Evolutionary conservation across 257 asterid species (phyloP).

Genomic region (Capsicum rhomboideum): DNA sequence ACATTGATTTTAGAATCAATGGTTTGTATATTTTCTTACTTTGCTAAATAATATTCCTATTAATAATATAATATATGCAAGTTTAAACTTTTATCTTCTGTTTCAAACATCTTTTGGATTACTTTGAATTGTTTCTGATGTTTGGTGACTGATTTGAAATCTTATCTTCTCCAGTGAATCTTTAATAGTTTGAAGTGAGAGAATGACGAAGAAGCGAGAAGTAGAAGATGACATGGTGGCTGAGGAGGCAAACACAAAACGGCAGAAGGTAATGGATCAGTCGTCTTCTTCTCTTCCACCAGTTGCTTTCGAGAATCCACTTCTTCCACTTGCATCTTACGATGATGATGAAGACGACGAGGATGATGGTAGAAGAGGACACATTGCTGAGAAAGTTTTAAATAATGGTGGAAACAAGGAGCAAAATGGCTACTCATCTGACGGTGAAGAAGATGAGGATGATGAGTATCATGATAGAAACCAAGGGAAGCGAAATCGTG

Average conservation of each 20-base stretch:
- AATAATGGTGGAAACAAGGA: slow-evolving; percentile 10
- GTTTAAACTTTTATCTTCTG: background rate
- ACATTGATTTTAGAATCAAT: background rate
- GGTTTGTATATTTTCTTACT: background rate
- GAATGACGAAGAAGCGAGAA: slow-evolving; percentile 45
- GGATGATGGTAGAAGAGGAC: slow-evolving; percentile 18
- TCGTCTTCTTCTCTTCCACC: slow-evolving; percentile 13
- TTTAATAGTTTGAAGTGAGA: background rate
- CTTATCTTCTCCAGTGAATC: background rate
- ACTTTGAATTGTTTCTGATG: background rate
- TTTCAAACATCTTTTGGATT: background rate
- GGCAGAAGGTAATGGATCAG: slow-evolving; percentile 40
- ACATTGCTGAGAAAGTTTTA: slow-evolving; percentile 6
- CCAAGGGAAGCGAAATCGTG: slow-evolving; percentile 41
- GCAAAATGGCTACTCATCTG: slow-evolving; percentile 19
- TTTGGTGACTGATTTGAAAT: background rate
- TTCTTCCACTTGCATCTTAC: slow-evolving; percentile 77
- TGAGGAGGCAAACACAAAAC: slow-evolving; percentile 38
- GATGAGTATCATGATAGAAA: slow-evolving; percentile 39
- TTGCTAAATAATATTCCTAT: background rate
- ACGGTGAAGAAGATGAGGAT: slow-evolving; percentile 21
- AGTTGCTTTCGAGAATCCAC: slow-evolving; percentile 52
- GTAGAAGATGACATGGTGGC: slow-evolving; percentile 25
- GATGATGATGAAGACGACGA: slow-evolving; percentile 63
- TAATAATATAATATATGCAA: too few species aligned